Conservation (phyloP, 768 basidiomycete species). For the Boletellus ananiceps region DNA sequence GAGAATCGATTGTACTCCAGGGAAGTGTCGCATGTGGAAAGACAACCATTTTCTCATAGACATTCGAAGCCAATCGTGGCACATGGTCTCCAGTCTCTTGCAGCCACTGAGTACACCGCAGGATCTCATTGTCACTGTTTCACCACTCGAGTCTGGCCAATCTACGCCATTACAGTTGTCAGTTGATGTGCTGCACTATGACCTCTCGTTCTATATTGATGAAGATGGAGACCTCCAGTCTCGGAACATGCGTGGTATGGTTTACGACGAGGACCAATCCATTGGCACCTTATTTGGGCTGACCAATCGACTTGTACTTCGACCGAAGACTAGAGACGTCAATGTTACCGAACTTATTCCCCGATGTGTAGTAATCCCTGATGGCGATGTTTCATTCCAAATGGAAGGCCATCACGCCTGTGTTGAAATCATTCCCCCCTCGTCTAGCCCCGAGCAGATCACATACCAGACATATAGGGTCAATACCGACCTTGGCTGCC, state of each 20-base stretch:
- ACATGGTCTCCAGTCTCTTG: slow-evolving; percentile 16
- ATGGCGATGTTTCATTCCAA: slow-evolving; percentile 19
- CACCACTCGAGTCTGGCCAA: background rate
- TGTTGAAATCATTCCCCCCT: slow-evolving; percentile 1
- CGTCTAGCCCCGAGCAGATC: background rate
- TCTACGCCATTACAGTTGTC: slow-evolving; percentile 12
- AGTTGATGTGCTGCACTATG: slow-evolving; percentile 35
- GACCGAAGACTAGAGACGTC: slow-evolving; percentile 13
- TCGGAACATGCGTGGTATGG: slow-evolving; percentile 35
- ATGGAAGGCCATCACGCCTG: slow-evolving; percentile 9
- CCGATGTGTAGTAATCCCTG: slow-evolving; percentile 36
- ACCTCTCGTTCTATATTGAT: slow-evolving; percentile 37
- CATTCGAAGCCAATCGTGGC: slow-evolving; percentile 20
- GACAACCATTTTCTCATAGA: slow-evolving; percentile 18
- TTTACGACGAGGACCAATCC: slow-evolving; percentile 37
- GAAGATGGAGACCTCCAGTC: slow-evolving; percentile 32
- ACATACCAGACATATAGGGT: slow-evolving; percentile 28
- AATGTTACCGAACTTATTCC: background rate
- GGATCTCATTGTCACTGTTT: slow-evolving; percentile 16
- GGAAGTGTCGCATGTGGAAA: slow-evolving; percentile 1
- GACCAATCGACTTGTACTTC: slow-evolving; percentile 34
- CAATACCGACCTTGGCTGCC: slow-evolving; percentile 27
- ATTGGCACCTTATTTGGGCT: slow-evolving; percentile 42
- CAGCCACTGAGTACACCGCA: slow-evolving; percentile 8
- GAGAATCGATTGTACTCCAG: slow-evolving; percentile 9